A percentile compares a stretch with the other conserved stretches of the same genome.
phyloP scores from a whole-genome alignment of 2,329 filamentous ascomycete genomes.

The Pestalotiopsis sp. region DNA sequence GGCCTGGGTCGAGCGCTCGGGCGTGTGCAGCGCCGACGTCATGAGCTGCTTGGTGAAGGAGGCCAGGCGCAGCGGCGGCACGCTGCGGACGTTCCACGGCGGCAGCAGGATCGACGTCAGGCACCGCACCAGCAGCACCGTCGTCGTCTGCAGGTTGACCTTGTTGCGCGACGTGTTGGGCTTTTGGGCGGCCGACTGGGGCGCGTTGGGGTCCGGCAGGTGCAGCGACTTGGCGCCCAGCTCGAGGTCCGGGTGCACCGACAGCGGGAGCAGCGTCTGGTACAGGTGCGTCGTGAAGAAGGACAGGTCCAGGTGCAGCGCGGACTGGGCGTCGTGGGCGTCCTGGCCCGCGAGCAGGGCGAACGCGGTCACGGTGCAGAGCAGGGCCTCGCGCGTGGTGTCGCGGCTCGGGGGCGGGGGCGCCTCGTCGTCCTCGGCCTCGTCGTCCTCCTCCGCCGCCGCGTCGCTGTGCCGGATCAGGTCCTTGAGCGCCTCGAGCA shows the following conservation, averaged over 20 bases:
- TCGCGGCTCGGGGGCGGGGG: conserved; percentile 62
- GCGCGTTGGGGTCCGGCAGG: conserved; percentile 64
- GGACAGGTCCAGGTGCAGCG: conserved; percentile 85
- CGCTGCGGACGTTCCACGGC: conserved; percentile 69
- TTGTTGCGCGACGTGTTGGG: conserved; percentile 57
- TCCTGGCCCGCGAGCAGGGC: conserved; percentile 96
- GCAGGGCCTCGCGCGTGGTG: conserved; percentile 80
- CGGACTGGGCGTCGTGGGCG: conserved; percentile 78
- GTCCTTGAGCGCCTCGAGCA: conserved; percentile 92
- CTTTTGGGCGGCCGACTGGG: conserved; percentile 33
- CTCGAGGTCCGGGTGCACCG: conserved; percentile 84
- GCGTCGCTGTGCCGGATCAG: conserved; percentile 77
- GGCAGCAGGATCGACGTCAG: conserved; percentile 82
- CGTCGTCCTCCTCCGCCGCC: conserved; percentile 42
- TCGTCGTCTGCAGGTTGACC: conserved; percentile 93
- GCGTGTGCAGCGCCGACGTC: conserved; percentile 79
- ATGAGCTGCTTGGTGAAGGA: conserved; percentile 93
- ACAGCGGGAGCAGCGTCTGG: conserved; percentile 77
- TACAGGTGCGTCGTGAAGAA: conserved; percentile 97
- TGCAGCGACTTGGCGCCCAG: conserved; percentile 73
- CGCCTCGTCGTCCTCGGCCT: conserved; percentile 44
- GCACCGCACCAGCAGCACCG: conserved; percentile 86
- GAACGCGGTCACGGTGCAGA: conserved; percentile 95
- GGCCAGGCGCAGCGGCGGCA: conserved; percentile 83
- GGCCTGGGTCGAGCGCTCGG: conserved; percentile 85